These are phyloP conservation scores for Priceomyces medius DNA, from an alignment of 805 yeast species.

Conservation along the genomic window DNA sequence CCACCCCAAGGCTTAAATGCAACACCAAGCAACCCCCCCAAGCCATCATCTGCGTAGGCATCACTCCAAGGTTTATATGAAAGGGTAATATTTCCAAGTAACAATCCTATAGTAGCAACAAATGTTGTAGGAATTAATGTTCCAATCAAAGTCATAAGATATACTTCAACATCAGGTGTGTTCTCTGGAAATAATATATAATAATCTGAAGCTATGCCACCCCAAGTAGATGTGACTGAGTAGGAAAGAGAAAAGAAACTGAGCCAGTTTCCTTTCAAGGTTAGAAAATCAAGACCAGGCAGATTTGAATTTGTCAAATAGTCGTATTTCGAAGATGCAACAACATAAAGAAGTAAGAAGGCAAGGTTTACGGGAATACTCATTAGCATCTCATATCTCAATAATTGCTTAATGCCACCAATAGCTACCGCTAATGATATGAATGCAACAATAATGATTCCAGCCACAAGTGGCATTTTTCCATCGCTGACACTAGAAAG, in stretches of 20 bases:
- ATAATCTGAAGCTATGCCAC: constrained; percentile 82
- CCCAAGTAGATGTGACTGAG: constrained; percentile 87
- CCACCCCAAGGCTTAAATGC: constrained; percentile 75
- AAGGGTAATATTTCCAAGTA: constrained; percentile 67
- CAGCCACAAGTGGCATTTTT: constrained; percentile 66
- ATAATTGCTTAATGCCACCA: constrained; percentile 73
- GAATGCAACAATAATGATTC: constrained; percentile 68
- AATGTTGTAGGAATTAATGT: constrained; percentile 69
- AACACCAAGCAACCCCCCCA: constrained; percentile 71
- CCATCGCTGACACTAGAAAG: constrained; percentile 63
- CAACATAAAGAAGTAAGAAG: constrained; percentile 65
- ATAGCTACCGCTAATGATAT: constrained; percentile 66
- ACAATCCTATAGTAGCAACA: constrained; percentile 71
- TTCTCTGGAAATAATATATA: constrained; percentile 77
- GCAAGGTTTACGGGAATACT: constrained; percentile 69
- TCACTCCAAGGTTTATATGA: constrained; percentile 55
- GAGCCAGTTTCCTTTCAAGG: constrained; percentile 65
- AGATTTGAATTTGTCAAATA: constrained; percentile 25
- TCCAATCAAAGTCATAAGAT: constrained; percentile 62
- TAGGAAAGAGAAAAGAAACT: constrained; percentile 72
- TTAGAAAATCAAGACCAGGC: constrained; percentile 33
- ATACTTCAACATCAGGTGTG: constrained; percentile 55
- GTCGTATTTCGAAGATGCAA: constrained; percentile 49
- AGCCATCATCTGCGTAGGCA: constrained; percentile 57
- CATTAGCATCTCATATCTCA: constrained; percentile 64